Evolutionary conservation across 2,329 filamentous ascomycete genomes (phyloP), one percentile per base, ranked within the genome.

Genomic region (Escovopsis sp.): DNA sequence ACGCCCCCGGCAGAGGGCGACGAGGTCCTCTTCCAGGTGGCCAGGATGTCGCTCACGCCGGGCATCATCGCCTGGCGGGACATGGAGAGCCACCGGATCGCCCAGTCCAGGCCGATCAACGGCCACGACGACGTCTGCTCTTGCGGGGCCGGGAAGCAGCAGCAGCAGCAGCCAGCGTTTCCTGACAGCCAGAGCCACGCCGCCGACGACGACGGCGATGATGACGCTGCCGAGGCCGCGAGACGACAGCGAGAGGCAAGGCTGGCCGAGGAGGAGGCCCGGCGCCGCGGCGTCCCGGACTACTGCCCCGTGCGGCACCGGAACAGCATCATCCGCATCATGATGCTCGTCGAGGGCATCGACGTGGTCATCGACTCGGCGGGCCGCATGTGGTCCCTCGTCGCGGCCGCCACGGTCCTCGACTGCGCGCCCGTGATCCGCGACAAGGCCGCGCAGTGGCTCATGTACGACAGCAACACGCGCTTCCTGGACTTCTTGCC

Each of bases 271-370:
- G 14, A 14, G 27, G 52, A 50, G 41, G 20, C 20, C 20, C 20
- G 34, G 50, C 16, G 51, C 52, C 3, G 58, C 63, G 1, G 29
- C 43, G 1, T 62, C 12, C 58, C 61, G 1, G 78, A 81, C 47
- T 84, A 84, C 53, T 81, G 76, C 37, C 68, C 70, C 1, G 59
- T 75, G 7, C 72, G 80, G 3, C 80, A 84, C 52, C 64, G 74
- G 11, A 71, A 70, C 25, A 71, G 71, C 15, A 74, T 91, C 30
- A 66, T 82, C 37, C 68, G 77, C 1, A 60, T 84, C 0, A 61
- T 84, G 4, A 65, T 73, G 49, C 64, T 70, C 10, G 68, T 84
- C 34, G 65, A 74, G 47, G 71, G 70, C 2, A 62, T 69, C 3
- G 60, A 67, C 27, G 63, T 76, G 1, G 60, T 65, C 1, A 55